A percentile compares a stretch with the other conserved stretches of the same genome.
Evolutionary conservation across 1,284 basidiomycete species (phyloP).

Genomic region (Rhodofomes roseus): DNA sequence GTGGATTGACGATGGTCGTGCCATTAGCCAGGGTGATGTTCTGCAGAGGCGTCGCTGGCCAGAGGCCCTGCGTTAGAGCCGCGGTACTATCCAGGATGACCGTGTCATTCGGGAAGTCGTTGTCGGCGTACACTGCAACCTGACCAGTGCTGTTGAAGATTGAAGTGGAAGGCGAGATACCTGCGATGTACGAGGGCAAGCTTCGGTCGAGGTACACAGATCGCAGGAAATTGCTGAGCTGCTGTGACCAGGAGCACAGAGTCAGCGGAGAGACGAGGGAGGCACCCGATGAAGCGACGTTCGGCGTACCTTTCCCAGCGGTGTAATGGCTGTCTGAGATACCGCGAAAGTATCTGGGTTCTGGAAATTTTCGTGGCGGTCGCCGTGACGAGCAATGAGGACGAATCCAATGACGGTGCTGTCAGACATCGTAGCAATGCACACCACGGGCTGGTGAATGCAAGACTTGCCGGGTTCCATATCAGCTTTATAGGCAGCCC

Average conservation of each 20-base stretch:
- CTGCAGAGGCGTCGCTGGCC: slow-evolving; percentile 33
- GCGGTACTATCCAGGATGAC: slow-evolving; percentile 48
- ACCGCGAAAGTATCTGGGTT: slow-evolving; percentile 39
- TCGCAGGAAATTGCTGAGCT: slow-evolving; percentile 41
- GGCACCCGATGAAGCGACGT: neutral
- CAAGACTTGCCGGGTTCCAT: neutral
- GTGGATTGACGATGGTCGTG: slow-evolving; percentile 39
- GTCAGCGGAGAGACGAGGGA: neutral
- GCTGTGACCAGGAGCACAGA: slow-evolving; percentile 17
- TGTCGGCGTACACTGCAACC: slow-evolving; percentile 40
- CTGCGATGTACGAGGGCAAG: slow-evolving; percentile 32
- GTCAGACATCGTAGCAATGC: slow-evolving; percentile 5
- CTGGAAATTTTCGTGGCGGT: slow-evolving; percentile 42
- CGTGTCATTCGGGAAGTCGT: slow-evolving; percentile 42
- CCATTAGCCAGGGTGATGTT: slow-evolving; percentile 45
- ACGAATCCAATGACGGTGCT: slow-evolving; percentile 39
- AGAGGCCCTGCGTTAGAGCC: slow-evolving; percentile 46
- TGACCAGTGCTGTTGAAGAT: slow-evolving; percentile 34
- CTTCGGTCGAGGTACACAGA: slow-evolving; percentile 35
- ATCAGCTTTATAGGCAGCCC: neutral
- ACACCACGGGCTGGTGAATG: neutral
- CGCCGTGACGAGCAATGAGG: slow-evolving; percentile 48
- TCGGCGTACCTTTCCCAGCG: slow-evolving; percentile 39
- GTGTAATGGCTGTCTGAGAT: slow-evolving; percentile 43
- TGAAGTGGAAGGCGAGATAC: slow-evolving; percentile 25